phyloP scores from a whole-genome alignment of 1,139 yeast species.

The Debaryomycetaceae sp. region DNA sequence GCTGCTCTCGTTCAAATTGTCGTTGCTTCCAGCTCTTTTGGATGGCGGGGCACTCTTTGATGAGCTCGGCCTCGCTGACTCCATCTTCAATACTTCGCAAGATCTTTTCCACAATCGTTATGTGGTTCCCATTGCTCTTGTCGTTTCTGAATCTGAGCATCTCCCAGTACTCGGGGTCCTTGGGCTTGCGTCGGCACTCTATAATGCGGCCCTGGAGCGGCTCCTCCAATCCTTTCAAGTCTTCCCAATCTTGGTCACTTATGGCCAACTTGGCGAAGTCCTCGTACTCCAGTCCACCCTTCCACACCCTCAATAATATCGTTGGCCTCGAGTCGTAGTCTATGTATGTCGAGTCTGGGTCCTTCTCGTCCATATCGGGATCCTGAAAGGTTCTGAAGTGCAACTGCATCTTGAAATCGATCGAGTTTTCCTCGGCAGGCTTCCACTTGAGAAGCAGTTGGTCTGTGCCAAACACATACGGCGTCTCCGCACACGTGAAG shows the following conservation, averaged over 20 bases:
- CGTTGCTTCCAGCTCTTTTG: slow-evolving; percentile 34
- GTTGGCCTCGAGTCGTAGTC: slow-evolving; percentile 82
- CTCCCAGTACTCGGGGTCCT: slow-evolving; percentile 64
- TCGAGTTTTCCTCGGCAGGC: slow-evolving; percentile 90
- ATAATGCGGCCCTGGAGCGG: slow-evolving; percentile 90
- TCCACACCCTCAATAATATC: slow-evolving; percentile 68
- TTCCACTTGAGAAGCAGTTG: slow-evolving; percentile 86
- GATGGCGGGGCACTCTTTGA: slow-evolving; percentile 37
- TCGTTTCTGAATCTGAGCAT: slow-evolving; percentile 90
- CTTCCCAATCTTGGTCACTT: slow-evolving; percentile 77
- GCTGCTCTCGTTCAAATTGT: slow-evolving; percentile 23
- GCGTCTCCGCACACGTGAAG: slow-evolving; percentile 85
- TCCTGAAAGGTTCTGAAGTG: slow-evolving; percentile 66
- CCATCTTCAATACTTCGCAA: slow-evolving; percentile 82
- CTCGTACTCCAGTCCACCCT: slow-evolving; percentile 65
- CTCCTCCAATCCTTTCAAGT: slow-evolving; percentile 61
- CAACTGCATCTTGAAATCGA: slow-evolving; percentile 76
- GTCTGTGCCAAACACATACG: slow-evolving; percentile 88
- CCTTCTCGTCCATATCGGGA: slow-evolving; percentile 63
- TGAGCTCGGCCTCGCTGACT: slow-evolving; percentile 72
- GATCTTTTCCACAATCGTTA: slow-evolving; percentile 75
- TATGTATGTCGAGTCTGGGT: slow-evolving; percentile 68
- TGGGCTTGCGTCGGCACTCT: slow-evolving; percentile 66
- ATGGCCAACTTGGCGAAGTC: slow-evolving; percentile 63
- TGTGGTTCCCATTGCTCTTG: slow-evolving; percentile 82